These are phyloP conservation scores for Lepidium didymum DNA, from an alignment of 345 rosid genomes.

Conservation along the genomic window DNA sequence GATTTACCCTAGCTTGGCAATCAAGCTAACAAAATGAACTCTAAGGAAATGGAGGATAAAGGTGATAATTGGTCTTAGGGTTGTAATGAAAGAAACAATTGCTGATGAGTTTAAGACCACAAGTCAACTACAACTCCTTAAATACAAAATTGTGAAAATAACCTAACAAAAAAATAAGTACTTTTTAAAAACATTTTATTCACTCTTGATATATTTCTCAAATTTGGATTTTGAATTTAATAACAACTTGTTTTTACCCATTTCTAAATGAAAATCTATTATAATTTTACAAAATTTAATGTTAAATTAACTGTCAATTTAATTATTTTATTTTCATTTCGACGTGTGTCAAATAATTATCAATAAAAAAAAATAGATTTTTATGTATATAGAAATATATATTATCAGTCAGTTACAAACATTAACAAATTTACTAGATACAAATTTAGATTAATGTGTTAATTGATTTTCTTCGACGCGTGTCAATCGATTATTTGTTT, in stretches of 20 bases:
- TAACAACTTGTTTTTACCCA: too few relatives aligned
- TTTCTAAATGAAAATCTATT: too few relatives aligned
- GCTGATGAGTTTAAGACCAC: neutral
- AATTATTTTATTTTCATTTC: too few relatives aligned
- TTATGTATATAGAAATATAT: too few relatives aligned
- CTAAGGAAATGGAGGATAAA: neutral
- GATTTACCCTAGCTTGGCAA: neutral
- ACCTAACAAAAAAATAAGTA: neutral
- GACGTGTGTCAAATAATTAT: too few relatives aligned
- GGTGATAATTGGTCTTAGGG: neutral
- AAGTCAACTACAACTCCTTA: neutral
- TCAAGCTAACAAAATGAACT: neutral
- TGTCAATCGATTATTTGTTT: neutral
- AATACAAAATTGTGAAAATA: neutral
- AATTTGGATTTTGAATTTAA: too few relatives aligned
- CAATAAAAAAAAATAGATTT: too few relatives aligned
- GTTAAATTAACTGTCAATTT: too few relatives aligned
- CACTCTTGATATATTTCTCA: too few relatives aligned
- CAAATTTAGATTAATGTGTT: neutral
- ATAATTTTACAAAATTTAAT: too few relatives aligned
- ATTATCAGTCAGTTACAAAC: too few relatives aligned
- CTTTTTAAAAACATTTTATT: neutral
- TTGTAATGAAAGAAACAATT: neutral
- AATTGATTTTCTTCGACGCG: neutral
- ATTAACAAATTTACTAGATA: too few relatives aligned